Conservation (phyloP, 2,329 filamentous ascomycete species). For the Chaetomiaceae sp. region DNA sequence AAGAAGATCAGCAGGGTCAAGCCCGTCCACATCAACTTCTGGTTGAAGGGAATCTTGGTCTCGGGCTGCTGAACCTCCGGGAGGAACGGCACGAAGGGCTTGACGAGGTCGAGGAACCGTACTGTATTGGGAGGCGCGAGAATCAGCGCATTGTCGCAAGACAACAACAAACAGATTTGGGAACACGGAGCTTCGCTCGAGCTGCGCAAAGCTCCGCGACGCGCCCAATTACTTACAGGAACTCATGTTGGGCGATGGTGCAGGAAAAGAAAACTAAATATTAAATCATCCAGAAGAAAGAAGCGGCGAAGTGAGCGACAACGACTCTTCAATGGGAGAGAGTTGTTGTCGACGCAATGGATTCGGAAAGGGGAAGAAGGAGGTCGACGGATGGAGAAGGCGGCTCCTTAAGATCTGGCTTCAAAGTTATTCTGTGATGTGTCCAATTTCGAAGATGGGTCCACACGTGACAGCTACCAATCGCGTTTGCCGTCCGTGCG, state of each 20-base stretch:
- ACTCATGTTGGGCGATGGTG: slow-evolving; percentile 49
- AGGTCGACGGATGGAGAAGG: slow-evolving; percentile 22
- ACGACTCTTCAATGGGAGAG: slow-evolving; percentile 27
- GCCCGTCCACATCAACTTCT: slow-evolving; percentile 93
- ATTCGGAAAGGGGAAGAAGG: slow-evolving; percentile 43
- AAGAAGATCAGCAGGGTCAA: slow-evolving; percentile 96
- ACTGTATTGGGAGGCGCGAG: slow-evolving; percentile 52
- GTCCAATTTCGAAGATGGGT: slow-evolving; percentile 29
- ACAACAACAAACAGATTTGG: slow-evolving; percentile 4
- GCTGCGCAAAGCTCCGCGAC: slow-evolving; percentile 5
- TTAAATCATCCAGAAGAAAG: slow-evolving; percentile 34
- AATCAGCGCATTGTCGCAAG: slow-evolving; percentile 22
- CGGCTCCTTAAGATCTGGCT: slow-evolving; percentile 28
- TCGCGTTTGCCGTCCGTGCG: slow-evolving; percentile 13
- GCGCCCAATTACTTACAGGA: slow-evolving; percentile 44
- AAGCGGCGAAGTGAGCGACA: slow-evolving; percentile 30
- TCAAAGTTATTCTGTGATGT: slow-evolving; percentile 30
- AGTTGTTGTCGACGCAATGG: slow-evolving; percentile 28
- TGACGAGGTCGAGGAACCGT: slow-evolving; percentile 99
- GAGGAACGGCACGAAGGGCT: slow-evolving; percentile 98
- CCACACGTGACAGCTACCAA: slow-evolving; percentile 26
- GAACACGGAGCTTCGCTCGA: background rate
- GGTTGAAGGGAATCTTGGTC: slow-evolving; percentile 98
- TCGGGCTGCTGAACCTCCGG: slow-evolving; percentile 98
- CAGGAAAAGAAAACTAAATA: slow-evolving; percentile 31